These are phyloP conservation scores for Serendipita sp. DNA, from an alignment of 768 basidiomycete species.

Conservation along the genomic window DNA sequence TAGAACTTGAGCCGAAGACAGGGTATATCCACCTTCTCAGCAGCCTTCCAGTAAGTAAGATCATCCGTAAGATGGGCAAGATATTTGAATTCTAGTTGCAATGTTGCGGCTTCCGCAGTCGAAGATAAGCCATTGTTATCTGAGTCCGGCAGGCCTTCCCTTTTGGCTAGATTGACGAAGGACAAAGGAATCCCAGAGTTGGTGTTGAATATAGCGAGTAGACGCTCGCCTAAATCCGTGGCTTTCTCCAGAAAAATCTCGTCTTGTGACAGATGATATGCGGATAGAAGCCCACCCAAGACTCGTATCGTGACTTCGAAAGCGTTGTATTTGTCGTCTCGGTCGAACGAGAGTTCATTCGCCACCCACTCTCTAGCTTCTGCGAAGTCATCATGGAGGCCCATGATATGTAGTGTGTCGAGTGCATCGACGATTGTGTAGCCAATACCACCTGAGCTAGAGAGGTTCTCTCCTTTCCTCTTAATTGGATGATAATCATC, in stretches of 20 bases:
- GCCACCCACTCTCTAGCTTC: conserved; percentile 71
- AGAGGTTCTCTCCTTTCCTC: conserved; percentile 58
- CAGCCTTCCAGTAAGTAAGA: conserved; percentile 64
- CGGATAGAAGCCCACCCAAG: conserved; percentile 76
- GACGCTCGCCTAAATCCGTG: conserved; percentile 67
- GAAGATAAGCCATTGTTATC: conserved; percentile 49
- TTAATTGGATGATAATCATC: conserved; percentile 87
- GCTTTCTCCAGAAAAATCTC: conserved; percentile 68
- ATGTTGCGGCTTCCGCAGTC: conserved; percentile 73
- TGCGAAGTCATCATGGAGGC: conserved; percentile 57
- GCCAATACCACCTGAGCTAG: conserved; percentile 61
- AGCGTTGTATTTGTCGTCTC: conserved; percentile 64
- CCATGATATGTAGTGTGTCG: conserved; percentile 84
- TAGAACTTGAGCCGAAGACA: background rate
- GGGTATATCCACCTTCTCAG: conserved; percentile 36
- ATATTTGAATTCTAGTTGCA: conserved; percentile 85
- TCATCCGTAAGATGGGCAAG: conserved; percentile 65
- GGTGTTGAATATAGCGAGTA: conserved; percentile 70
- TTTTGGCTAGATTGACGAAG: conserved; percentile 50
- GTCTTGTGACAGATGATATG: conserved; percentile 57
- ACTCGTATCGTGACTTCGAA: conserved; percentile 94
- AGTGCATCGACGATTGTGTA: conserved; percentile 80
- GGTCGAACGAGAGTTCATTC: conserved; percentile 51
- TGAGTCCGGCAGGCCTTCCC: conserved; percentile 40
- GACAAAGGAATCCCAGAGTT: conserved; percentile 68